Evolutionary conservation across 352 stramenopile species (phyloP).

Genomic region (Phytopythium sindhum): DNA sequence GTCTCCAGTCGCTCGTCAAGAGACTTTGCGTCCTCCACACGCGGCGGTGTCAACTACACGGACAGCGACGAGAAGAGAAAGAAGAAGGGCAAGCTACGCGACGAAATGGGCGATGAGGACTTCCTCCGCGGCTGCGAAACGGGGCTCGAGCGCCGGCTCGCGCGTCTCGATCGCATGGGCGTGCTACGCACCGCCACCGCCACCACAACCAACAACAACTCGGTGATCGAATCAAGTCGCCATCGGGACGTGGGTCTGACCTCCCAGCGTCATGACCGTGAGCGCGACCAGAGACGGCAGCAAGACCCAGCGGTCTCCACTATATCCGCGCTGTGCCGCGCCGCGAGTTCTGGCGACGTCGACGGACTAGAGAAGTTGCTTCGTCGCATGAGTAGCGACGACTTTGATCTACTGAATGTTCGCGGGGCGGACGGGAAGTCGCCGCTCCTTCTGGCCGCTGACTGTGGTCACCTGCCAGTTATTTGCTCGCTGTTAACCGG

Average conservation of each 20-base stretch:
- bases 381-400: not conserved
- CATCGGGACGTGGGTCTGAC: not conserved
- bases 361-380: constrained; percentile 1
- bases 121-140: not conserved
- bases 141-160: not conserved
- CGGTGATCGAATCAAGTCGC: not conserved
- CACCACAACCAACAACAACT: not conserved
- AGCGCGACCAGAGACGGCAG: not conserved
- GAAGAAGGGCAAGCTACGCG: constrained; percentile 4
- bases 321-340: not conserved
- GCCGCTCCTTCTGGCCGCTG: constrained; percentile 17
- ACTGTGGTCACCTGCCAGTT: constrained; percentile 41
- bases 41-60: not conserved
- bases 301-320: not conserved
- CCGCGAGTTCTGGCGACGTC: not conserved
- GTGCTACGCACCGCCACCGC: not conserved
- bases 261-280: not conserved
- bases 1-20: not conserved
- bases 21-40: not conserved
- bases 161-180: constrained; percentile 1
- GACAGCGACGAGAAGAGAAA: constrained; percentile 3
- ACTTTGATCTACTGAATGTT: not conserved
- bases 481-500: constrained; percentile 23
- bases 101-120: not conserved
- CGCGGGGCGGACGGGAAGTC: not conserved